phyloP scores from a whole-genome alignment of 202 grass and related monocot species.

The Saccharum hybrid region DNA sequence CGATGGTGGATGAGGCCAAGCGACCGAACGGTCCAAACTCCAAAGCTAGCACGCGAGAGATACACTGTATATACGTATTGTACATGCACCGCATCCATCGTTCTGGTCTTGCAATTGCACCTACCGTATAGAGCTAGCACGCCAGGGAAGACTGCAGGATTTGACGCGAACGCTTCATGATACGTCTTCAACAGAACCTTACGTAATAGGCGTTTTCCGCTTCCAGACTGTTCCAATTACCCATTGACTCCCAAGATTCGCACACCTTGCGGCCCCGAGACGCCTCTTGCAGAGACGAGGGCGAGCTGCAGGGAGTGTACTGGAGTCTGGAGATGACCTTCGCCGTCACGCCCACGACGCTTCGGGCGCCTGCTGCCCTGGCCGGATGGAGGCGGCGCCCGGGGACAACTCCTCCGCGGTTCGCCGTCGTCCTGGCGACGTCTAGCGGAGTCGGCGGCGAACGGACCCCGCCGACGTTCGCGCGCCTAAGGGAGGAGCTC shows the following conservation, averaged over 20 bases:
- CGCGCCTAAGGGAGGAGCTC: conserved; percentile 61
- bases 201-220: not conserved
- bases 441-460: conserved; percentile 6
- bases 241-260: not conserved
- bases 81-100: not conserved
- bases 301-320: not conserved
- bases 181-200: not conserved
- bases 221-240: not conserved
- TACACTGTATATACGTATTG: not conserved
- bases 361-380: not conserved
- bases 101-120: not conserved
- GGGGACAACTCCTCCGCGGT: not conserved
- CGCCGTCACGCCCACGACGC: conserved; percentile 1
- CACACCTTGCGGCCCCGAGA: not conserved
- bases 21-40: conserved; percentile 1
- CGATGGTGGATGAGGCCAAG: not conserved
- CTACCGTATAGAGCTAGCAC: not conserved
- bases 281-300: not conserved
- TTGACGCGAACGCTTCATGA: not conserved
- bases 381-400: conserved; percentile 11
- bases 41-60: not conserved
- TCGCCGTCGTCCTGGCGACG: conserved; percentile 23
- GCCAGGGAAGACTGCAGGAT: too few relatives aligned
- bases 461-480: conserved; percentile 37
- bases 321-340: conserved; percentile 25